Base-by-base conservation (phyloP, 2,329 filamentous ascomycete species). In the Calonectria naviculata region DNA sequence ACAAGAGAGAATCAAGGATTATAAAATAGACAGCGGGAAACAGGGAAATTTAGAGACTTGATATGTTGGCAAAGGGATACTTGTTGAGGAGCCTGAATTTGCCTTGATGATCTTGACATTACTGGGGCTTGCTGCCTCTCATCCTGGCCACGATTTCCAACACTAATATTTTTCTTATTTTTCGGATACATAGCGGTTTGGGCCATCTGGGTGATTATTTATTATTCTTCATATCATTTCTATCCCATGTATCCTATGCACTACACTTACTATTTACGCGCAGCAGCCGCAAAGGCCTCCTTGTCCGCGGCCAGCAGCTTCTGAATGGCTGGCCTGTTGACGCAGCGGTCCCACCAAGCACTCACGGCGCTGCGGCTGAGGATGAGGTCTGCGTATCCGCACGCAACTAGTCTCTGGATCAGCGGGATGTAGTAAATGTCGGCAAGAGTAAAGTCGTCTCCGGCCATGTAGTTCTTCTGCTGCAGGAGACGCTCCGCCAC, bases 341-440 rank as follows among this genome's bases (percentile, higher is more conserved):
- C 68, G 69, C 77, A 78, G 26, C 83, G 82, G n/a, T 83, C 71
- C 84, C 84, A 86, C 84, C 84, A 86, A 74, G 79, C 81, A 73
- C 73, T 80, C 61, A 86, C 81, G 70, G 80, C 80, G 73, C 81
- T 70, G 61, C 83, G 83, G 70, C 78, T 76, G 46, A 73, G 36
- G 67, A 86, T 74, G 29, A 84, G 12, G 64, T 85, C 81, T 73
- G 77, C 80, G 34, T 83, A 82, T 19, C 84, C 84, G 68, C 81
- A 81, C 9, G 78, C 82, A 69, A 86, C 83, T 70, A 87, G 81
- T 72, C 84, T 83, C 67, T 82, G 81, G 19, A 87, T 80, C 71
- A 85, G 72, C 6, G 85, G 85, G 75, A 87, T 84, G 72, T 88
- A 87, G 79, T 84, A 85, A 73, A 88, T 85, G 76, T 88, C 86